Percentiles rank a stretch among this genome's conserved stretches.
Conservation (phyloP, 176 grass and related monocot species). For the Aegilops speltoides region DNA sequence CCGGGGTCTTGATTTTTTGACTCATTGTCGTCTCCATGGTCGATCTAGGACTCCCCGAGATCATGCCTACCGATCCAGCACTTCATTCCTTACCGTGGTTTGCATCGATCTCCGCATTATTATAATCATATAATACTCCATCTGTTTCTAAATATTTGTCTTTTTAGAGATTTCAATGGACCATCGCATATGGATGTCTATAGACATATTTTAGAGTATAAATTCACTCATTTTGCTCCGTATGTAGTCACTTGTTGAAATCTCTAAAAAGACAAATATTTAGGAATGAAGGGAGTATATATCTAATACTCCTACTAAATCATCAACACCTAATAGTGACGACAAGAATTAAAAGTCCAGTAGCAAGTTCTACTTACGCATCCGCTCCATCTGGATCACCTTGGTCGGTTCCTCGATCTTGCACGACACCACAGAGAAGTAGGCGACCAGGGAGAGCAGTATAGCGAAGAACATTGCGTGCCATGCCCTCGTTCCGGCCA, state of each 20-base stretch:
- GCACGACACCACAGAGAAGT: not conserved
- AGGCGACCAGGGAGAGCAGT: not conserved
- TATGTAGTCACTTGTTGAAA: no score
- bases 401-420: not conserved
- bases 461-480: not conserved
- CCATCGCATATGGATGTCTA: no score
- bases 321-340: no score
- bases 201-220: no score
- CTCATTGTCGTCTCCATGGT: not conserved
- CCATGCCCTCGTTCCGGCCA: not conserved
- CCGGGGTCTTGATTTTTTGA: not conserved
- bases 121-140: no score
- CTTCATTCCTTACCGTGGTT: not conserved
- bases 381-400: not conserved
- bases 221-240: no score
- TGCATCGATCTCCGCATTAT: not conserved
- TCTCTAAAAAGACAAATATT: no score
- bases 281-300: no score
- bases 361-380: not conserved
- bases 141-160: no score
- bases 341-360: not conserved
- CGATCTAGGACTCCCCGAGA: not conserved
- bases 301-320: no score
- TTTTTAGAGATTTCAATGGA: no score
- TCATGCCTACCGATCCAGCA: not conserved